These are phyloP conservation scores for Phytophthora aleatoria DNA, from an alignment of 352 stramenopile species.

Conservation along the genomic window DNA sequence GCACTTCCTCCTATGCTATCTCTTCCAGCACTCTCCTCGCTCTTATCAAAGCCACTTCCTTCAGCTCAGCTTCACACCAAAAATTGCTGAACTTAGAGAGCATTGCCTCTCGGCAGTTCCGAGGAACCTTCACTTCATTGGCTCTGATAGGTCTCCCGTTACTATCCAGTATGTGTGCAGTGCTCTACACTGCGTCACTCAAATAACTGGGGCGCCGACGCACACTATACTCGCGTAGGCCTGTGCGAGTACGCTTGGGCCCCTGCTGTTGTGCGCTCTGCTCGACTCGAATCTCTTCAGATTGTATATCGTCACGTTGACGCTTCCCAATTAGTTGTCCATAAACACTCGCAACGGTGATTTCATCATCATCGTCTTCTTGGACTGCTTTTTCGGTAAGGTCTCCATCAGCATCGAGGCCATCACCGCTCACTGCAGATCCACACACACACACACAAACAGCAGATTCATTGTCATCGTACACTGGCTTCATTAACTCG, in stretches of 20 bases:
- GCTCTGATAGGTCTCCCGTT: not conserved
- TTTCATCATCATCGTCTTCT: not conserved
- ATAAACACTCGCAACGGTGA: not conserved
- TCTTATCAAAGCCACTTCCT: slow-evolving; percentile 1
- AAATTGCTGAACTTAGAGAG: not conserved
- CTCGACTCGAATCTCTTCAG: not conserved
- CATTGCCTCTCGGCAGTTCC: not conserved
- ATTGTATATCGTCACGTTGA: not conserved
- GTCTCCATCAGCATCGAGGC: not conserved
- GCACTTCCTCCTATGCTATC: not conserved
- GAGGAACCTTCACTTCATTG: not conserved
- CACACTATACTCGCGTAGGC: not conserved
- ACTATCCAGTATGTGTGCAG: not conserved
- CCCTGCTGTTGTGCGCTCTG: not conserved
- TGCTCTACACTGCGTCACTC: not conserved
- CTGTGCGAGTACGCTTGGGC: not conserved
- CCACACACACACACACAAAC: not conserved
- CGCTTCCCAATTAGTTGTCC: not conserved
- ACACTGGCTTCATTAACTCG: not conserved
- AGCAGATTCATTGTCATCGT: not conserved
- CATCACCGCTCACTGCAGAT: not conserved
- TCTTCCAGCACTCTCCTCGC: not conserved
- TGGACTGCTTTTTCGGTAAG: not conserved
- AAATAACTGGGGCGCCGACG: not conserved
- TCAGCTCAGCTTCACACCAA: not conserved